Percentiles rank a stretch among this genome's conserved stretches.
Evolutionary conservation across 2,329 filamentous ascomycete genomes (phyloP).

Genomic region (Hypoxylon sp.): DNA sequence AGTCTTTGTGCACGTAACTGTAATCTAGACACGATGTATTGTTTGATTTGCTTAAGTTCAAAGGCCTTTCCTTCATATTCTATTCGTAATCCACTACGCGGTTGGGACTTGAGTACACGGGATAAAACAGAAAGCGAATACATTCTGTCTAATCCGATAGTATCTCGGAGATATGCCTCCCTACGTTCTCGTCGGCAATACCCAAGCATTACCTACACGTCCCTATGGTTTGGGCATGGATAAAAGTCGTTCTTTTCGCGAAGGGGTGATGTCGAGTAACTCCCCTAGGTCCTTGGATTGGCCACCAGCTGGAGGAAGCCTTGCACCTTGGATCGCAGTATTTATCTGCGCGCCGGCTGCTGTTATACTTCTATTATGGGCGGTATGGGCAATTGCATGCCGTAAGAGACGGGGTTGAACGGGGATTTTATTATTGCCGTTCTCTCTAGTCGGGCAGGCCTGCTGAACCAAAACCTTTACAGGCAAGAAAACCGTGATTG

Average conservation of each 20-base stretch:
- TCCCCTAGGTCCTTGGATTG: slow-evolving; percentile 20
- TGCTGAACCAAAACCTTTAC: background rate
- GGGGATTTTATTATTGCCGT: background rate
- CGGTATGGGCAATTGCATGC: slow-evolving; percentile 11
- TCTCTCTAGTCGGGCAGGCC: background rate
- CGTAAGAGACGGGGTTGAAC: slow-evolving; percentile 1
- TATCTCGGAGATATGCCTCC: slow-evolving; percentile 4
- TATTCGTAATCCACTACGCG: background rate
- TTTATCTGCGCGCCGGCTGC: slow-evolving; percentile 13
- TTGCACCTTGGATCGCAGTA: slow-evolving; percentile 32
- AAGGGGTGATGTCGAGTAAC: background rate
- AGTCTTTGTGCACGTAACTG: background rate
- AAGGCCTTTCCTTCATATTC: background rate
- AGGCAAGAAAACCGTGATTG: background rate
- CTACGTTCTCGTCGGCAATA: background rate
- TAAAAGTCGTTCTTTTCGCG: background rate
- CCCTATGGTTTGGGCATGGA: background rate
- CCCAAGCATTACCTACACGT: background rate
- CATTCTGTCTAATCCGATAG: background rate
- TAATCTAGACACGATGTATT: background rate
- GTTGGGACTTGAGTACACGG: no score
- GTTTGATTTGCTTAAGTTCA: background rate
- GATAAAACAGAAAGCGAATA: no score
- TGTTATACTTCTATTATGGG: slow-evolving; percentile 29
- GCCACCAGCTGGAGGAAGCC: slow-evolving; percentile 31